Evolutionary conservation across 202 grass and related monocot genomes (phyloP), one percentile per base, ranked within the genome.

Genomic region (Carex sylvatica): DNA sequence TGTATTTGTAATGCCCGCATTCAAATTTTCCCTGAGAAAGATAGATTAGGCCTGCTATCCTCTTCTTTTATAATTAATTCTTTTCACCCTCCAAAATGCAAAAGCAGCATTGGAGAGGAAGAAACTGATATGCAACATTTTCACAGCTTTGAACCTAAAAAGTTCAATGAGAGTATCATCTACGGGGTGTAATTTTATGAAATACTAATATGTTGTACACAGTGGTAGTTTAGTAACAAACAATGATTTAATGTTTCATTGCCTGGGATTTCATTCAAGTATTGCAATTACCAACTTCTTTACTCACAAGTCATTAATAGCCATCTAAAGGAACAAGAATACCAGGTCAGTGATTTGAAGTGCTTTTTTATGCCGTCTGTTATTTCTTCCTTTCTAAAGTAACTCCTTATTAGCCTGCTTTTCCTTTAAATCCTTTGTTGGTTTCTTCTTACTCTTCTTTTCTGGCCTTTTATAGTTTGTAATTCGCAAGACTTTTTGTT

Each of bases 81-180:
- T 81, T 81, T 79, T 77, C 53, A 58, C 28, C 51, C 74, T 77
- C 53, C 52, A 77, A 59, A 77, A 59, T 77, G 28, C 36, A 77
- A 33, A 77, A 59, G 26, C 52, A 19, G 4, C 30, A 77, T 33
- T 59, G 74, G 28, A 58, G 74, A 36, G 30, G 28, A 16, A 9
- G 14, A 55, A 3, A 55, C 26, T 52, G 26, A 5, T 74, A 75
- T 2, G 2, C 47, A 76, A 76, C 47, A 76, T 76, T 76, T 76
- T 55, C 72, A 35, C 72, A 35, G 49, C 5, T 76, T 56, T 26
- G 6, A 56, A 56, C 15, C 15, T 9, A 31, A 44, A 44, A 44
- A 76, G 51, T 56, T 77, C 18, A 16, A 56, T 58, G 73, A 16
- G 15, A 77, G 52, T 58, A 58, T 14, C 42, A 51, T 52, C 3